phyloP scores from a whole-genome alignment of 1,284 basidiomycete species.

The Laetiporus sulphureus region DNA sequence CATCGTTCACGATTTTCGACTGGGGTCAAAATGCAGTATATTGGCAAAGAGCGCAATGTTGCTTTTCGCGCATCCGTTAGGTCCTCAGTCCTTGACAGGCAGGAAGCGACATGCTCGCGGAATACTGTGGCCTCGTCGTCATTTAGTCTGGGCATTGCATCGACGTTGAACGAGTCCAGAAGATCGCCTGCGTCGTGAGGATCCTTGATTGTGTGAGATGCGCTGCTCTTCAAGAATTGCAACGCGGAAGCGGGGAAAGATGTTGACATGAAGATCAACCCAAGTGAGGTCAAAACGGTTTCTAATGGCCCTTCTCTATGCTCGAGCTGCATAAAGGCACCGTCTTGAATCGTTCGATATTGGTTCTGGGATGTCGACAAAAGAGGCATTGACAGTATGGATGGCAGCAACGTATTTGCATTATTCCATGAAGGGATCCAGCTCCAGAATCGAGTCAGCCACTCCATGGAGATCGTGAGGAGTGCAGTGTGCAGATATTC shows the following conservation, averaged over 20 bases:
- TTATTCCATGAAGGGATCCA: slow-evolving; percentile 4
- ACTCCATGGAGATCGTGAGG: background rate
- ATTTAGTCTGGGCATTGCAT: background rate
- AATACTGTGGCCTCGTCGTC: background rate
- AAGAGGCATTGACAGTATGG: too few relatives aligned
- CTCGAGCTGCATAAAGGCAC: background rate
- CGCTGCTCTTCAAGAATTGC: background rate
- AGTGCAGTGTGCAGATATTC: background rate
- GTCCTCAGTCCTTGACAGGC: background rate
- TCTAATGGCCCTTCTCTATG: background rate
- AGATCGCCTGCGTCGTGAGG: slow-evolving; percentile 2
- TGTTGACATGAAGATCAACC: slow-evolving; percentile 7
- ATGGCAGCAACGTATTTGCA: too few relatives aligned
- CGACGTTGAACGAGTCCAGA: slow-evolving; percentile 1
- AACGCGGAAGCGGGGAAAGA: slow-evolving; percentile 1
- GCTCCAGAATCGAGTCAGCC: slow-evolving; percentile 6
- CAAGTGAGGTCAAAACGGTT: background rate
- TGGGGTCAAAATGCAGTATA: slow-evolving; percentile 5
- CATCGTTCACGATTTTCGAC: too few relatives aligned
- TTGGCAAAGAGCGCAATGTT: slow-evolving; percentile 6
- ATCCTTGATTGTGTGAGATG: slow-evolving; percentile 1
- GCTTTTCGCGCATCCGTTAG: slow-evolving; percentile 1
- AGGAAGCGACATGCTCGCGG: slow-evolving; percentile 3
- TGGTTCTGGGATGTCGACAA: background rate
- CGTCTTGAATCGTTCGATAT: background rate